Evolutionary conservation across 495 filamentous ascomycete species (phyloP).

Genomic region (Chlorociboria aeruginascens): DNA sequence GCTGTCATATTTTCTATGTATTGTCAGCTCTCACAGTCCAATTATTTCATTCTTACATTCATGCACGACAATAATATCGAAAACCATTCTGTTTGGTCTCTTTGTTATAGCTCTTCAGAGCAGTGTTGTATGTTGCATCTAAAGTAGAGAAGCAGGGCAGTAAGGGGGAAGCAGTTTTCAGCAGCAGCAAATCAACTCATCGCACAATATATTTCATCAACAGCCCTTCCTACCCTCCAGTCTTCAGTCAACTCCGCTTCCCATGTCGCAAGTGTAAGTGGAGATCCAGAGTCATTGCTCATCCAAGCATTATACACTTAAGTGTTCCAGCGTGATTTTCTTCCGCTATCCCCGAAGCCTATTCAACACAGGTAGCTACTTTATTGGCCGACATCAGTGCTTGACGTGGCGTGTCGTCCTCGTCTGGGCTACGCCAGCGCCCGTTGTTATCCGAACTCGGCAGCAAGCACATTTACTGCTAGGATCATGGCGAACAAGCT

Average conservation of each 20-base stretch:
- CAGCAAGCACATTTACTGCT: constrained; percentile 3
- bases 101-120: constrained; percentile 3
- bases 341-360: constrained; percentile 9
- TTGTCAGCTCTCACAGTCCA: neutral
- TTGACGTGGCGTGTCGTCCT: neutral
- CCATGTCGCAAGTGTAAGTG: constrained; percentile 4
- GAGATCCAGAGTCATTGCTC: constrained; percentile 7
- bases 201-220: constrained; percentile 10
- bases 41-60: neutral
- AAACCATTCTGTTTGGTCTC: constrained; percentile 3
- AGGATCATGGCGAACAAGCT: neutral
- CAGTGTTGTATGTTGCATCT: constrained; percentile 2
- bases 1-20: neutral
- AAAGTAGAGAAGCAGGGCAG: constrained; percentile 1
- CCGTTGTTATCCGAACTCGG: constrained; percentile 1
- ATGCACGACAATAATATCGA: neutral
- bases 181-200: constrained; percentile 13
- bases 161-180: constrained; percentile 6
- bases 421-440: neutral
- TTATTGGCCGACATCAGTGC: constrained; percentile 2
- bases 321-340: constrained; percentile 12
- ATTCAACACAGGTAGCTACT: constrained; percentile 6
- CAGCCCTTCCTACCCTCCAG: neutral
- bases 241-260: constrained; percentile 9
- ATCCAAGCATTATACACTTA: constrained; percentile 2